A percentile compares a stretch with the other conserved stretches of the same genome.
Conservation (phyloP, 495 filamentous ascomycete genomes). For the Aeminium ludgeri region DNA sequence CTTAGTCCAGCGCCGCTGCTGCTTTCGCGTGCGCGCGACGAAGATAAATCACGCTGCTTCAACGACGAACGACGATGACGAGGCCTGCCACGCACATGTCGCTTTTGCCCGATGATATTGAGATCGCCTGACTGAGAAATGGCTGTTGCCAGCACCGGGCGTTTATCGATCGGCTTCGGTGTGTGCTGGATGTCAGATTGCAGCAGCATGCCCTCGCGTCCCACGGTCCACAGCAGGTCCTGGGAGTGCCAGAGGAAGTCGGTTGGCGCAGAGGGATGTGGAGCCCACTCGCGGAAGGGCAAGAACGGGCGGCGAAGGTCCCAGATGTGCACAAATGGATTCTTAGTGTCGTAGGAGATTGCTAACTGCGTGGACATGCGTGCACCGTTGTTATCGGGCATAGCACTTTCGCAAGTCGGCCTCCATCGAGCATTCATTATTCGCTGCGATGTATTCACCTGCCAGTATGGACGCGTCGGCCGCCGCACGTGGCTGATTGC, state of each 20-base stretch:
- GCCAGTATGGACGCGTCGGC: conserved; percentile 48
- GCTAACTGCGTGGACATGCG: conserved; percentile 53
- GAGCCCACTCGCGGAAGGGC: conserved; percentile 69
- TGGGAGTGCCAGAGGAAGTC: conserved; percentile 82
- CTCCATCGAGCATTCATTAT: conserved; percentile 74
- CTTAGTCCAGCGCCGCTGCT: conserved; percentile 12
- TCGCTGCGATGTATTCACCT: conserved; percentile 45
- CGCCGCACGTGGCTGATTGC: conserved; percentile 53
- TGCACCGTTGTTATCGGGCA: conserved; percentile 36
- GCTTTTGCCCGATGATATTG: conserved; percentile 34
- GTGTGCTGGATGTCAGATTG: conserved; percentile 80
- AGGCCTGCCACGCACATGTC: conserved; percentile 11
- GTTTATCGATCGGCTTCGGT: conserved; percentile 59
- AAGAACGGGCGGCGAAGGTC: conserved; percentile 76
- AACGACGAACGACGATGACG: too few species aligned
- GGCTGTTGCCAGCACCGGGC: conserved; percentile 42
- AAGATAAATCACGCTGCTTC: conserved; percentile 11
- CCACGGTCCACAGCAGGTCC: conserved; percentile 82
- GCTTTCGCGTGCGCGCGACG: conserved; percentile 1
- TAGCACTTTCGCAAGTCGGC: conserved; percentile 57
- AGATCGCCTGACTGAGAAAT: conserved; percentile 46
- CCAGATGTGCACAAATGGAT: conserved; percentile 70
- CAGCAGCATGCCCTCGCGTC: conserved; percentile 63
- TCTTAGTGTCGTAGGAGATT: conserved; percentile 49
- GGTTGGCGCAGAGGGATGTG: conserved; percentile 51